A percentile compares a stretch with the other conserved stretches of the same genome.
phyloP scores from a whole-genome alignment of 345 rosid species.

The Eucalyptus curtisii region DNA sequence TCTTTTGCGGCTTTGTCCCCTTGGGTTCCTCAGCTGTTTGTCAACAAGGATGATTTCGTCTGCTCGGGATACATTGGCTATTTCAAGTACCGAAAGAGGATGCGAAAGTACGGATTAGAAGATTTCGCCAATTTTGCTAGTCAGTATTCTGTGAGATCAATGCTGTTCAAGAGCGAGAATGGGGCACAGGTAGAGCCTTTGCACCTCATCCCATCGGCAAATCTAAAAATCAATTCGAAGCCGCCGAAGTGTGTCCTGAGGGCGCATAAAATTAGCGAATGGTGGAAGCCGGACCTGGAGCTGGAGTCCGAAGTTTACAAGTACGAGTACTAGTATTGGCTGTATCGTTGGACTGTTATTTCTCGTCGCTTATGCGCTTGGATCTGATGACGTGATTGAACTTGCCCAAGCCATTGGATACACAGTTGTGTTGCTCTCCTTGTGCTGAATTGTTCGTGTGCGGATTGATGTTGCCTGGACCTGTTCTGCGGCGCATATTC shows the following conservation, averaged over 20 bases:
- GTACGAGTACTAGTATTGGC: constrained; percentile 2
- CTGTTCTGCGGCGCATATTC: no score
- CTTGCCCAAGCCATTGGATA: no score
- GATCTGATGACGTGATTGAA: no score
- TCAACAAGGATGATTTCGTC: constrained; percentile 48
- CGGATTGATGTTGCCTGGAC: no score
- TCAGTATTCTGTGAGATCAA: constrained; percentile 40
- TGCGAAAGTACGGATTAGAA: constrained; percentile 64
- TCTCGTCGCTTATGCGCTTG: not conserved
- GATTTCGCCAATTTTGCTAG: constrained; percentile 47
- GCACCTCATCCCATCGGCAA: constrained; percentile 73
- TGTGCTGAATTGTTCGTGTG: no score
- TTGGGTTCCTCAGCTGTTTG: constrained; percentile 54
- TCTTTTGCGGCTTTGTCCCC: constrained; percentile 42
- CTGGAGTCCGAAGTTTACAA: constrained; percentile 34
- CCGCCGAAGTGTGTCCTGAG: constrained; percentile 1
- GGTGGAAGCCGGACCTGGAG: constrained; percentile 57
- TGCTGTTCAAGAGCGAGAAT: constrained; percentile 25
- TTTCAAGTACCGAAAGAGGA: constrained; percentile 58
- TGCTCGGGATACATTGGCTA: constrained; percentile 71
- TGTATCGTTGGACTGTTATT: not conserved
- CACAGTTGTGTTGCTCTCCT: no score
- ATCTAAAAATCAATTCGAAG: constrained; percentile 28
- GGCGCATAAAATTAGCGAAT: constrained; percentile 80
- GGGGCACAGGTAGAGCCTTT: constrained; percentile 46